Conservation (phyloP, 805 yeast genomes). For the Saccharomyces kudriavzevii region DNA sequence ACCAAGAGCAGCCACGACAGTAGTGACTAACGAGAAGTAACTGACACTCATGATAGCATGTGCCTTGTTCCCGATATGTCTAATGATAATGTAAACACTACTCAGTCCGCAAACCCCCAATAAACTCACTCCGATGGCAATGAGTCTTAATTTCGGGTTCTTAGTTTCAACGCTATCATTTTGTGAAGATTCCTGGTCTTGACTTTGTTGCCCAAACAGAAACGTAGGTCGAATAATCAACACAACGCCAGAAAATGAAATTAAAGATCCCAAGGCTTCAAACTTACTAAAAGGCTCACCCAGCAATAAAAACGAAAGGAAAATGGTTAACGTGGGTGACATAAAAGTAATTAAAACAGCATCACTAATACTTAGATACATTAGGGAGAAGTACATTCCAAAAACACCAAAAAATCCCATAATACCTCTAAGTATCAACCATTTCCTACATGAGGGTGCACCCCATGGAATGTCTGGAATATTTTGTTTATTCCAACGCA, state of each 20-base stretch:
- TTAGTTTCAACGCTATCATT: background rate
- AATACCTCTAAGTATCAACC: constrained; percentile 52
- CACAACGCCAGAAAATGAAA: constrained; percentile 66
- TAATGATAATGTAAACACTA: constrained; percentile 55
- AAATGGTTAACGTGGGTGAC: constrained; percentile 65
- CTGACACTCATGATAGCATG: constrained; percentile 75
- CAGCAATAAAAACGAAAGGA: constrained; percentile 58
- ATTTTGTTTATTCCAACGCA: constrained; percentile 35
- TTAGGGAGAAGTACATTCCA: constrained; percentile 63
- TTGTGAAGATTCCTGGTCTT: background rate
- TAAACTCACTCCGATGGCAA: constrained; percentile 55
- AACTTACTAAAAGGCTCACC: constrained; percentile 54
- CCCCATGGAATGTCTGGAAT: constrained; percentile 66
- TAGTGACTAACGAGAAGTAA: constrained; percentile 56
- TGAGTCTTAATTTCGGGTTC: constrained; percentile 44
- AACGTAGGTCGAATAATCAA: constrained; percentile 73
- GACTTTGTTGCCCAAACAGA: constrained; percentile 39
- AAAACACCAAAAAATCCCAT: constrained; percentile 75
- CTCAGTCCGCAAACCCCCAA: constrained; percentile 64
- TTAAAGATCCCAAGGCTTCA: constrained; percentile 59
- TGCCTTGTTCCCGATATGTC: constrained; percentile 66
- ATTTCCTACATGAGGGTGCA: constrained; percentile 44
- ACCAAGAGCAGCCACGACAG: constrained; percentile 44
- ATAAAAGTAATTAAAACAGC: constrained; percentile 72
- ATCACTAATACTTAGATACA: constrained; percentile 67